Evolutionary conservation across 257 asterid species (phyloP), one percentile per base, ranked within the genome.

Genomic region (Nicotiana tomentosiformis): DNA sequence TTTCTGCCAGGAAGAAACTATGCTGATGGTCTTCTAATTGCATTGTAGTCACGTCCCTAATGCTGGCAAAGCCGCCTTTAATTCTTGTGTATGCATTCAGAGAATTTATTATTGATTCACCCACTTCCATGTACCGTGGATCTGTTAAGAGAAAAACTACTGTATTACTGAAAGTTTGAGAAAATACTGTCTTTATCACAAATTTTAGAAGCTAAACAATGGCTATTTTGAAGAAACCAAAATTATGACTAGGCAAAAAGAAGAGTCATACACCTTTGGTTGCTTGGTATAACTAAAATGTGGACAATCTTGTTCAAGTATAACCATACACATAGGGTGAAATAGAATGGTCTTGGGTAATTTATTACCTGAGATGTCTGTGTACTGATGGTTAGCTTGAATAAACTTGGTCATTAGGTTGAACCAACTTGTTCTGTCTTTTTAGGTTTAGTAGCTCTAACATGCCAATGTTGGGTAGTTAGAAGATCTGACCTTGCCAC

Each of bases 61-160:
- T 83, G 87, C 99, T 96, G 15, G 99, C 99, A 90, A 91, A 94
- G 64, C 99, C 99, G 79, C 98, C 95, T 89, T 94, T 91, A 68
- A 96, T 98, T 86, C 91, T 94, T 11, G 97, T 91, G 89, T 91
- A 90, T 65, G 88, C 76, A 91, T 93, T 96, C 68, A 96, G 94
- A 77, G 99, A 96, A 86, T 93, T 87, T 82, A 96, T 84, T 4
- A 94, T 94, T 68, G 92, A 89, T 85, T 94, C 94, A 32, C 99
- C 98, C 84, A 96, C 99, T 87, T 94, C 95, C 74, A 96, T 89
- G 82, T 96, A 96, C 99, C 98, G 94, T 66, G 99, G 99, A 93
- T 96, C 99, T 94, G 89, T 68, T 10, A 82, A 86, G 33, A 37
- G 64, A 80, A 64, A 81, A 78, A 82, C 43, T 74, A 66, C 23